phyloP scores from a whole-genome alignment of 1,284 basidiomycete species.

The Neolentinus lepideus region DNA sequence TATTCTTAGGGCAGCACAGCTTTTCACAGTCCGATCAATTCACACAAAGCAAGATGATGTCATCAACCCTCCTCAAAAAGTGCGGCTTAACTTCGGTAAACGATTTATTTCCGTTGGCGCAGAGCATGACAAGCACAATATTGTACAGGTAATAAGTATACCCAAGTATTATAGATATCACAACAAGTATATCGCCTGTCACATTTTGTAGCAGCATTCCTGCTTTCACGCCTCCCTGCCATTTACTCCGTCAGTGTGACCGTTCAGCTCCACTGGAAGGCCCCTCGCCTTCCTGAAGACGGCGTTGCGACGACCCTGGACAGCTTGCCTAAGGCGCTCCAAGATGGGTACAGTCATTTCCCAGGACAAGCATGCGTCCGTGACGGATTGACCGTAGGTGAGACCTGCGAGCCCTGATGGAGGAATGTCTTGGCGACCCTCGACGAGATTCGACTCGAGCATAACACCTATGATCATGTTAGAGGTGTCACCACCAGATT shows the following conservation, averaged over 20 bases:
- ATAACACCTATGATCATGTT: constrained; percentile 91
- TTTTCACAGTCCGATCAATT: not conserved
- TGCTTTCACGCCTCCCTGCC: not conserved
- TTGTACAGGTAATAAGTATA: not conserved
- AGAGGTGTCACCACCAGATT: constrained; percentile 57
- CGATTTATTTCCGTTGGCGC: not conserved
- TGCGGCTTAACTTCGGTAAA: too few relatives aligned
- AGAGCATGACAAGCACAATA: not conserved
- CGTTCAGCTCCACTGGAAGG: constrained; percentile 4
- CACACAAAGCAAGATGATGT: not conserved
- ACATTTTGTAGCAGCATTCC: not conserved
- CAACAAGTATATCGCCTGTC: too few relatives aligned
- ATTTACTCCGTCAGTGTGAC: not conserved
- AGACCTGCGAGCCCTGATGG: constrained; percentile 69
- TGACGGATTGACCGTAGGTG: constrained; percentile 86
- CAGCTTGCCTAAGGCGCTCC: constrained; percentile 76
- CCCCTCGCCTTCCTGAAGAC: constrained; percentile 30
- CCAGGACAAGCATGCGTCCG: constrained; percentile 89
- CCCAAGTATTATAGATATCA: not conserved
- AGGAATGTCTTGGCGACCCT: constrained; percentile 85
- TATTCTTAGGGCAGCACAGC: not conserved
- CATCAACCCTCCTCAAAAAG: not conserved
- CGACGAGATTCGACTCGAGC: constrained; percentile 93
- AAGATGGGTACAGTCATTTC: constrained; percentile 77
- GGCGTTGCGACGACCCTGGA: constrained; percentile 61